These are phyloP conservation scores for Rhytidhysteron rufulum DNA, from an alignment of 2,329 filamentous ascomycete genomes.

Conservation along the genomic window DNA sequence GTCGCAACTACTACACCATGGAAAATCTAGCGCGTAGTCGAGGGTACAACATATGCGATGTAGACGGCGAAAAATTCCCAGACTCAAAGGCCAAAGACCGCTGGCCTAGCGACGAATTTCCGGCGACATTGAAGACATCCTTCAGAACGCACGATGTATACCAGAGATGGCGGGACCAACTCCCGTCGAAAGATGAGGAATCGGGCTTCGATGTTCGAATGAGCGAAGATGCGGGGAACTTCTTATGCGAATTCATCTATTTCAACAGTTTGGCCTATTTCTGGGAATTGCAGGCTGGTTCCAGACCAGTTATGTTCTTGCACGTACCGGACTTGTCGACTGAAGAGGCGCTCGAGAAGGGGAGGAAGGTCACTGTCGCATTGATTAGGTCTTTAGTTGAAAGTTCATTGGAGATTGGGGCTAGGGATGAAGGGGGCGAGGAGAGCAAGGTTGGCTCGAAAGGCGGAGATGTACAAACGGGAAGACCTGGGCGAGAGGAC, in stretches of 20 bases:
- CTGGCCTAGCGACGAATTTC: constrained; percentile 15
- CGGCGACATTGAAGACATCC: constrained; percentile 23
- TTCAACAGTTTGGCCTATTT: constrained; percentile 31
- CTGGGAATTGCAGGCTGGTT: constrained; percentile 8
- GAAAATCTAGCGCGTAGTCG: constrained; percentile 25
- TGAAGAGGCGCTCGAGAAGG: constrained; percentile 20
- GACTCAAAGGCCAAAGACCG: constrained; percentile 14
- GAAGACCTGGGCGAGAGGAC: too few species aligned
- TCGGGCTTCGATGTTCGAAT: not conserved
- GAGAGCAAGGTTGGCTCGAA: not conserved
- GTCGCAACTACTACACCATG: constrained; percentile 31
- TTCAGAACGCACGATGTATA: constrained; percentile 32
- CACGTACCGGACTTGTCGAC: constrained; percentile 32
- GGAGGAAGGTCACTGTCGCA: constrained; percentile 26
- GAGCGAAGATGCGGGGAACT: constrained; percentile 29
- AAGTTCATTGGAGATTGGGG: constrained; percentile 19
- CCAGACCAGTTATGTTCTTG: constrained; percentile 30
- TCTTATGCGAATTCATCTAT: constrained; percentile 36
- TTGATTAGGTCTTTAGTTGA: constrained; percentile 33
- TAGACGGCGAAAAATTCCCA: constrained; percentile 25
- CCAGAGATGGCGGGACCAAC: constrained; percentile 20
- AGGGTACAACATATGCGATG: constrained; percentile 32
- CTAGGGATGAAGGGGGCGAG: constrained; percentile 6
- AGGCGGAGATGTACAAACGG: too few species aligned
- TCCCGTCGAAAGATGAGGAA: constrained; percentile 6